Percentiles rank a stretch among this genome's conserved stretches.
Conservation (phyloP, 306 rosid genomes). For the Cucurbita maxima region DNA sequence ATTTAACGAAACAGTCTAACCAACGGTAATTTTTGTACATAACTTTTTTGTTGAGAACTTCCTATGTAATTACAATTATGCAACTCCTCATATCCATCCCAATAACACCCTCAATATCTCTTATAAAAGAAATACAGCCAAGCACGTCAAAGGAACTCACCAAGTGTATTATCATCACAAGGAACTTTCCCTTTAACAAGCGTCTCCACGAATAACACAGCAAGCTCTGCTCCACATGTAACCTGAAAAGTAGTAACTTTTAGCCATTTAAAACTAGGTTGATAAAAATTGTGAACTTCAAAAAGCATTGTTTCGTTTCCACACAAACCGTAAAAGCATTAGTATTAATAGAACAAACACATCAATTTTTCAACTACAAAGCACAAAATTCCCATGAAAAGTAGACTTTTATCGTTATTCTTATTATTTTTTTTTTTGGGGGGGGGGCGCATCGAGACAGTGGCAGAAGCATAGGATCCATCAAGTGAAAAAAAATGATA, state of each 20-base stretch:
- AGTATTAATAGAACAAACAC: neutral
- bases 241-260: slow-evolving; percentile 32
- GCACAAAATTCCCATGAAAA: neutral
- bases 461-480: neutral
- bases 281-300: neutral
- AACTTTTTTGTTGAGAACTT: neutral
- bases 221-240: slow-evolving; percentile 93
- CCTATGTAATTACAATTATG: neutral
- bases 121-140: neutral
- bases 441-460: neutral
- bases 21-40: neutral
- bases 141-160: slow-evolving; percentile 30
- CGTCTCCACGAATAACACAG: slow-evolving; percentile 73
- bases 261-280: neutral
- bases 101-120: neutral
- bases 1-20: neutral
- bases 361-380: neutral
- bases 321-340: neutral
- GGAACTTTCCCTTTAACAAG: slow-evolving; percentile 68
- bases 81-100: neutral
- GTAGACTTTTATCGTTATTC: too few species aligned
- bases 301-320: neutral
- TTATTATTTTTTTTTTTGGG: too few species aligned
- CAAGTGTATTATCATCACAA: slow-evolving; percentile 46
- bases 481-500: neutral